Evolutionary conservation across 768 basidiomycete genomes (phyloP).

Genomic region (Termitomyces titanicus): DNA sequence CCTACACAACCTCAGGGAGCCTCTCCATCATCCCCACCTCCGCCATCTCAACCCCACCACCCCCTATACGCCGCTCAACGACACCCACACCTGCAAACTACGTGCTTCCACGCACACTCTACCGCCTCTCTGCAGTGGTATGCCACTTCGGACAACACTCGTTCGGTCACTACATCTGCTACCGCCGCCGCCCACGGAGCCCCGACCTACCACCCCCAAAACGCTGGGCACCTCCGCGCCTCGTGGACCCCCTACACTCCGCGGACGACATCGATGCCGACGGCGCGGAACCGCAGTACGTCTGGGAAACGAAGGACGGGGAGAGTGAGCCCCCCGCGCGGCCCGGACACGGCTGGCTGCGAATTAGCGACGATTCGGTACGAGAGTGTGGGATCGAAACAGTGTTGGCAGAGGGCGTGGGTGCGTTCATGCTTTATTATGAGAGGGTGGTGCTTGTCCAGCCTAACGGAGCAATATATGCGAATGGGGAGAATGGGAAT

Average conservation of each 20-base stretch:
- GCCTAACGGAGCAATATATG: slow-evolving; percentile 15
- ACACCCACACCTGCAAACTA: slow-evolving; percentile 57
- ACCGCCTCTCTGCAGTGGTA: slow-evolving; percentile 81
- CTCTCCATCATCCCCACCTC: slow-evolving; percentile 67
- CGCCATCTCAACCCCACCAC: slow-evolving; percentile 66
- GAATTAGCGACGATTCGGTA: slow-evolving; percentile 85
- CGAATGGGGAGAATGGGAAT: slow-evolving; percentile 13
- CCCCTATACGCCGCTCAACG: slow-evolving; percentile 41
- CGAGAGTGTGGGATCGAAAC: slow-evolving; percentile 70
- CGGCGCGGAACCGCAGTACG: slow-evolving; percentile 33
- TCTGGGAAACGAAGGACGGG: slow-evolving; percentile 53
- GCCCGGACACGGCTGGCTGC: slow-evolving; percentile 74
- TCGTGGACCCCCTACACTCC: slow-evolving; percentile 26
- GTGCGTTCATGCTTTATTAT: slow-evolving; percentile 95
- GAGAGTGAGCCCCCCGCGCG: slow-evolving; percentile 32
- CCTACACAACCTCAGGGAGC: slow-evolving; percentile 79
- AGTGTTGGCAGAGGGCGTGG: slow-evolving; percentile 67
- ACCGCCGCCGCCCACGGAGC: slow-evolving; percentile 73
- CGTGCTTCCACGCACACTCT: slow-evolving; percentile 60
- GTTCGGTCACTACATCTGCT: slow-evolving; percentile 94
- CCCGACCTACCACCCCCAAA: slow-evolving; percentile 34
- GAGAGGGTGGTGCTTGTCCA: slow-evolving; percentile 52
- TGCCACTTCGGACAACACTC: slow-evolving; percentile 93
- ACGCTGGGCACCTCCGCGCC: slow-evolving; percentile 29
- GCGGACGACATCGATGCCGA: slow-evolving; percentile 17